These are phyloP conservation scores for Nemania serpens DNA, from an alignment of 2,329 filamentous ascomycete species.

Conservation along the genomic window DNA sequence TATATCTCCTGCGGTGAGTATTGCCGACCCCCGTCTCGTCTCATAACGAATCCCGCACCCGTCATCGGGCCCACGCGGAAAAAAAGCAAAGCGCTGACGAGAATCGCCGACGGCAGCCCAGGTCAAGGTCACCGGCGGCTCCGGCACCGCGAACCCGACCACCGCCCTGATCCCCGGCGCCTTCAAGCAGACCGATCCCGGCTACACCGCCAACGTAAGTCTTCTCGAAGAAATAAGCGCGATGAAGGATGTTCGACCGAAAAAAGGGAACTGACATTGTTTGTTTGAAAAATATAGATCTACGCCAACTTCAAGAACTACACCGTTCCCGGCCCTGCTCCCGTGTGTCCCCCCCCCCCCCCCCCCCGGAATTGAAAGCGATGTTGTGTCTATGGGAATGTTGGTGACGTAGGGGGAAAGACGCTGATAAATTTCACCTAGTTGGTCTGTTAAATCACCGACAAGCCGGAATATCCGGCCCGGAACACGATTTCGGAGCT, in stretches of 20 bases:
- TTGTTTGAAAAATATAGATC: slow-evolving; percentile 23
- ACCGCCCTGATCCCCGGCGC: slow-evolving; percentile 26
- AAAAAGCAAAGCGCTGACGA: neutral
- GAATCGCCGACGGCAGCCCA: slow-evolving; percentile 9
- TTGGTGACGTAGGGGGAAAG: too few relatives aligned
- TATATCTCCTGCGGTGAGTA: slow-evolving; percentile 50
- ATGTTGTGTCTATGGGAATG: too few relatives aligned
- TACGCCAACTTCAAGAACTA: slow-evolving; percentile 30
- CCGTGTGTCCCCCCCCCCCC: slow-evolving; percentile 18
- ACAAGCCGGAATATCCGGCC: too few relatives aligned
- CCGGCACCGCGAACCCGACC: slow-evolving; percentile 23
- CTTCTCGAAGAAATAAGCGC: neutral
- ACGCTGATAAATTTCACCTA: too few relatives aligned
- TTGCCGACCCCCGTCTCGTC: neutral
- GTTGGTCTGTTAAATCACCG: too few relatives aligned
- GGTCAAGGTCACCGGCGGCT: slow-evolving; percentile 24
- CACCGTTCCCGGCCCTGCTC: slow-evolving; percentile 28
- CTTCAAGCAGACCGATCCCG: slow-evolving; percentile 27
- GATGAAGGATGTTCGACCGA: neutral
- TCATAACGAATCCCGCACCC: too few relatives aligned
- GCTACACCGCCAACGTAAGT: slow-evolving; percentile 32
- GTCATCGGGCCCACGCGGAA: slow-evolving; percentile 21
- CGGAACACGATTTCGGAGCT: too few relatives aligned
- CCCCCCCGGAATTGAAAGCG: too few relatives aligned
- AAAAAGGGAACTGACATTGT: neutral